Conservation (phyloP, 2,329 filamentous ascomycete genomes). For the Penicillium sp. region DNA sequence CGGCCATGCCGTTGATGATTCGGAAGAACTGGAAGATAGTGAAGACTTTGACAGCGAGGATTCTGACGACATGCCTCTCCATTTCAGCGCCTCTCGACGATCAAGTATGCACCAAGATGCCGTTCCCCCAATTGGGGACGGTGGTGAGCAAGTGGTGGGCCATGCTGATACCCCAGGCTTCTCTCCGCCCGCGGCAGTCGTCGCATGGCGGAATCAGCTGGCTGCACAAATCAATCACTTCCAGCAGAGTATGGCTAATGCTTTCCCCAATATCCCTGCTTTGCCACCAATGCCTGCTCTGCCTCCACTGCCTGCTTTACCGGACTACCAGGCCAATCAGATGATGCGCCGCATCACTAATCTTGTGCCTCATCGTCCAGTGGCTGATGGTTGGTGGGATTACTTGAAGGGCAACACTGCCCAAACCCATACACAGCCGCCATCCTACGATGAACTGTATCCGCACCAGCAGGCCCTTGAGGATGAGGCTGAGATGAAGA, state of each 20-base stretch:
- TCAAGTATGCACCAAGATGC: slow-evolving; percentile 38
- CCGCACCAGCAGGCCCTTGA: slow-evolving; percentile 47
- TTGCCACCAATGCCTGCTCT: slow-evolving; percentile 60
- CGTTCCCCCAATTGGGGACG: slow-evolving; percentile 22
- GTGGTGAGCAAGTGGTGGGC: slow-evolving; percentile 27
- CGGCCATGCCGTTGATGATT: slow-evolving; percentile 45
- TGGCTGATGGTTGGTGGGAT: slow-evolving; percentile 65
- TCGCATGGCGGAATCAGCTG: slow-evolving; percentile 72
- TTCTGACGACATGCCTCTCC: slow-evolving; percentile 19
- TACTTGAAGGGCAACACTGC: slow-evolving; percentile 55
- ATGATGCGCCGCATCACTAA: slow-evolving; percentile 73
- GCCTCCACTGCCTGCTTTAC: slow-evolving; percentile 57
- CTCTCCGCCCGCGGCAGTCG: slow-evolving; percentile 62
- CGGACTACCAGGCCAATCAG: slow-evolving; percentile 72
- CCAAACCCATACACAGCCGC: slow-evolving; percentile 58
- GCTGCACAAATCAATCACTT: slow-evolving; percentile 73
- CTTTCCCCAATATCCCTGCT: slow-evolving; percentile 62
- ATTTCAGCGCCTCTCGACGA: slow-evolving; percentile 34
- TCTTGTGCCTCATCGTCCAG: slow-evolving; percentile 67
- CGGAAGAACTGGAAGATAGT: slow-evolving; percentile 32
- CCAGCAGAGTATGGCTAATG: slow-evolving; percentile 68
- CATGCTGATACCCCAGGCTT: slow-evolving; percentile 34
- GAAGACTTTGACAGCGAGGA: slow-evolving; percentile 27
- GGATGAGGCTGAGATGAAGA: slow-evolving; percentile 44
- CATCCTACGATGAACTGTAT: slow-evolving; percentile 78